Percentiles rank a stretch among this genome's conserved stretches.
These are phyloP conservation scores for Epithele typhae DNA, from an alignment of 768 basidiomycete genomes.

Conservation along the genomic window DNA sequence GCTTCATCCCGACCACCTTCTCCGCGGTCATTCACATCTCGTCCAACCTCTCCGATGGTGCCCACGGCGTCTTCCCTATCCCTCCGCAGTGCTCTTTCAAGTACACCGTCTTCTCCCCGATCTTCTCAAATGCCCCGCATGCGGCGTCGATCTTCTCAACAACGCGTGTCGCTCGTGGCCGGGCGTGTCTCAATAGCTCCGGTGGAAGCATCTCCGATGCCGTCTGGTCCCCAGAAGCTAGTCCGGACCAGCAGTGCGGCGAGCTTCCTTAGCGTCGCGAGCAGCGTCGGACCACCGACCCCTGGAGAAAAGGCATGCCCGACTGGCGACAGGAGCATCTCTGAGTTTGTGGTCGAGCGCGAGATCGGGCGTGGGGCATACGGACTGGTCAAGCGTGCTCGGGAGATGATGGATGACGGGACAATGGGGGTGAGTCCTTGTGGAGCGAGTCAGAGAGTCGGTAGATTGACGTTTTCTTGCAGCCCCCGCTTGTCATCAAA, in stretches of 20 bases:
- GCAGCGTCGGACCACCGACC: constrained; percentile 61
- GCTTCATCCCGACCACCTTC: constrained; percentile 22
- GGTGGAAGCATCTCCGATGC: constrained; percentile 65
- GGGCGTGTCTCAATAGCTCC: constrained; percentile 77
- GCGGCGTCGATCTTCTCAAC: constrained; percentile 76
- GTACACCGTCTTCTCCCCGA: constrained; percentile 31
- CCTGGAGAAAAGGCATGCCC: constrained; percentile 43
- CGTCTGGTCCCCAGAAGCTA: constrained; percentile 56
- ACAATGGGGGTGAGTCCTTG: constrained; percentile 68
- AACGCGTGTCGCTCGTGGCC: constrained; percentile 79
- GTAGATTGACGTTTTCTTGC: constrained; percentile 14
- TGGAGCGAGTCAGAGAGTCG: constrained; percentile 9
- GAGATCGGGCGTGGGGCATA: constrained; percentile 95
- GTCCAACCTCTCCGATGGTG: constrained; percentile 22
- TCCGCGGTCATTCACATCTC: constrained; percentile 21
- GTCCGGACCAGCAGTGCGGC: constrained; percentile 59
- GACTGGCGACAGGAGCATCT: constrained; percentile 65
- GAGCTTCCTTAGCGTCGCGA: constrained; percentile 56
- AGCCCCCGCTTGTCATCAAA: constrained; percentile 93
- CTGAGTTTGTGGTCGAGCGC: constrained; percentile 78
- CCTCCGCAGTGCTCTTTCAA: constrained; percentile 31
- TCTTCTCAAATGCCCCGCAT: constrained; percentile 53
- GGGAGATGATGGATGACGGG: constrained; percentile 72
- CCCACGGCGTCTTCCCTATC: constrained; percentile 10
- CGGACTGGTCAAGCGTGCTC: constrained; percentile 87